Conservation (phyloP, 148 eudicot genomes). For the Cornus florida region DNA sequence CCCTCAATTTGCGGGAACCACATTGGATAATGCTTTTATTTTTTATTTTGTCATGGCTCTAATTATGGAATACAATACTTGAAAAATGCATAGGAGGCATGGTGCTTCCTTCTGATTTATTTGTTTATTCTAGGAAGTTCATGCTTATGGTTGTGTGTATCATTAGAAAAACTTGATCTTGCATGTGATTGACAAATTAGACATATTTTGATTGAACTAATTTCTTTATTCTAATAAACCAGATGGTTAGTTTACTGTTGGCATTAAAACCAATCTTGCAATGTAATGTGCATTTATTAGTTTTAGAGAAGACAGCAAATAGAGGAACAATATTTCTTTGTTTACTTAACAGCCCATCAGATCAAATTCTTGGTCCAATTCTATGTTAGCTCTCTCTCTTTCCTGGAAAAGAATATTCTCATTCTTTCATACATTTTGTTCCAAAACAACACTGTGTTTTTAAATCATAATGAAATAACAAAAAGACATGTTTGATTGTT, state of each 20-base stretch:
- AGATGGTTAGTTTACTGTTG: not conserved
- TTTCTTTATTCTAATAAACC: not conserved
- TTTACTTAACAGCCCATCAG: not conserved
- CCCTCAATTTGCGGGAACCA: no score
- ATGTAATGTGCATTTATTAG: not conserved
- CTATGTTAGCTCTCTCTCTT: not conserved
- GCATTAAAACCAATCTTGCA: not conserved
- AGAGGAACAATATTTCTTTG: not conserved
- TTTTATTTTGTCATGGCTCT: no score
- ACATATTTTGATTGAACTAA: no score
- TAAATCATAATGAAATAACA: not conserved
- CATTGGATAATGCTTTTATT: no score
- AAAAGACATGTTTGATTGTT: not conserved
- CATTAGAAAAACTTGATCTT: not conserved
- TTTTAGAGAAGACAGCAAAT: not conserved
- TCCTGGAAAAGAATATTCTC: not conserved
- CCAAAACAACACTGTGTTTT: not conserved
- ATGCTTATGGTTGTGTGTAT: not conserved
- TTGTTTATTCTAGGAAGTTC: not conserved
- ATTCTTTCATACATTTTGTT: not conserved
- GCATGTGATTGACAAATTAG: not conserved
- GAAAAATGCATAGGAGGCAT: not conserved
- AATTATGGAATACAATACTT: no score
- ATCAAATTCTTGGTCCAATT: conserved; percentile 1
- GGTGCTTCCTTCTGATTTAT: not conserved